Evolutionary conservation across 2,329 filamentous ascomycete species (phyloP).

Genomic region (Scleromitrula shiraiana): DNA sequence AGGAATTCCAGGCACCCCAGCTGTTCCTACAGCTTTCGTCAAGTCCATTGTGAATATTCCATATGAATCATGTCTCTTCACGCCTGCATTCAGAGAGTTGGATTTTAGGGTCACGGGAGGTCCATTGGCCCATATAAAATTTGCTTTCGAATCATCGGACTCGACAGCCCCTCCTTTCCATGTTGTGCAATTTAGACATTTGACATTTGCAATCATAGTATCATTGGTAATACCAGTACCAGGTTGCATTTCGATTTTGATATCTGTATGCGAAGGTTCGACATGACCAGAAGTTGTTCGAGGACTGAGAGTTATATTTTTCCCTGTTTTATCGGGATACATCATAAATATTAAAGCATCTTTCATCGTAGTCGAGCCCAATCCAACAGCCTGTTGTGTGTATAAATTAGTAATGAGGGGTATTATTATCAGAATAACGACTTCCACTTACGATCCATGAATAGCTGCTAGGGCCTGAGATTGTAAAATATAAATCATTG

Average conservation of each 20-base stretch:
- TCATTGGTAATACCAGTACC: constrained; percentile 40
- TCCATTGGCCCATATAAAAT: constrained; percentile 50
- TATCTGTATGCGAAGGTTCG: constrained; percentile 41
- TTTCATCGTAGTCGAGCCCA: constrained; percentile 44
- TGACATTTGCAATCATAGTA: constrained; percentile 40
- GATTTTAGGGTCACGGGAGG: constrained; percentile 37
- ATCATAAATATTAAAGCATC: constrained; percentile 46
- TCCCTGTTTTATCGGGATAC: constrained; percentile 40
- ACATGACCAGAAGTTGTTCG: constrained; percentile 42
- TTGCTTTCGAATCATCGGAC: constrained; percentile 36
- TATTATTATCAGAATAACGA: too few species aligned
- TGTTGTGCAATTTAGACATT: constrained; percentile 44
- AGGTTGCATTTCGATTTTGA: constrained; percentile 38
- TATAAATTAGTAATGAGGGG: too few species aligned
- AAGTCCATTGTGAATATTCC: constrained; percentile 51
- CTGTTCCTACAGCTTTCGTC: constrained; percentile 39
- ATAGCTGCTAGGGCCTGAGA: constrained; percentile 38
- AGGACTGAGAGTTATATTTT: constrained; percentile 49
- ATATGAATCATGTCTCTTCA: constrained; percentile 45
- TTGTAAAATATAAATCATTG: constrained; percentile 45
- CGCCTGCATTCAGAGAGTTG: constrained; percentile 35
- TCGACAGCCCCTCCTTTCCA: constrained; percentile 45
- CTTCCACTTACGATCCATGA: constrained; percentile 38
- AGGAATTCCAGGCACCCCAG: constrained; percentile 34
- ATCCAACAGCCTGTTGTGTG: constrained; percentile 38